phyloP scores from a whole-genome alignment of 495 filamentous ascomycete species.

The Hypomontagnella submonticulosa region DNA sequence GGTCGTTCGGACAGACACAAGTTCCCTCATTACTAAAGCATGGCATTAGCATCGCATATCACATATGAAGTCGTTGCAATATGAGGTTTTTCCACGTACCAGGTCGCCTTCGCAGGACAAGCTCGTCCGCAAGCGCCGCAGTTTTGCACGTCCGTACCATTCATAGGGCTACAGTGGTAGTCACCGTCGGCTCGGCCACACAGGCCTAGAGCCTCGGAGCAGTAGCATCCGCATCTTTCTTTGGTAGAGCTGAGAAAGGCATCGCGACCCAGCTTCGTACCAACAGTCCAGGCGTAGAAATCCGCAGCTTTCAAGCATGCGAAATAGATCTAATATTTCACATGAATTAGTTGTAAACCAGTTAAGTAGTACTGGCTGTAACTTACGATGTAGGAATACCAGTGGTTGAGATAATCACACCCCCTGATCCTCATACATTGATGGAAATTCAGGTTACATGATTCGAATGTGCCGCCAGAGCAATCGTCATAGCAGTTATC shows the following conservation, averaged over 20 bases:
- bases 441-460: conserved; percentile 33
- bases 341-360: background rate
- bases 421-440: conserved; percentile 14
- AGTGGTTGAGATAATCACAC: background rate
- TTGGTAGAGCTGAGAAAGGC: conserved; percentile 18
- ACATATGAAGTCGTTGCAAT: background rate
- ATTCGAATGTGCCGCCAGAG: conserved; percentile 11
- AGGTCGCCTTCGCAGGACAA: conserved; percentile 25
- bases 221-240: conserved; percentile 28
- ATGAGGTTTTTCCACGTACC: conserved; percentile 7
- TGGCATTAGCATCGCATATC: background rate
- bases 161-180: conserved; percentile 2
- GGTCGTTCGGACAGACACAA: conserved; percentile 27
- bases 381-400: conserved; percentile 8
- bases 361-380: background rate
- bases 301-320: conserved; percentile 26
- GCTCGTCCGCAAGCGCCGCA: conserved; percentile 33
- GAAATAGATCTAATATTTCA: background rate
- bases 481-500: conserved; percentile 32
- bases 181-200: conserved; percentile 9
- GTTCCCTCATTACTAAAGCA: conserved; percentile 1
- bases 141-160: conserved; percentile 4
- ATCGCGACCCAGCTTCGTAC: background rate
- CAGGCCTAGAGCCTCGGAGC: background rate
- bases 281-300: conserved; percentile 25